These are phyloP conservation scores for Epichloe sp. DNA, from an alignment of 2,329 filamentous ascomycete genomes.

Conservation along the genomic window DNA sequence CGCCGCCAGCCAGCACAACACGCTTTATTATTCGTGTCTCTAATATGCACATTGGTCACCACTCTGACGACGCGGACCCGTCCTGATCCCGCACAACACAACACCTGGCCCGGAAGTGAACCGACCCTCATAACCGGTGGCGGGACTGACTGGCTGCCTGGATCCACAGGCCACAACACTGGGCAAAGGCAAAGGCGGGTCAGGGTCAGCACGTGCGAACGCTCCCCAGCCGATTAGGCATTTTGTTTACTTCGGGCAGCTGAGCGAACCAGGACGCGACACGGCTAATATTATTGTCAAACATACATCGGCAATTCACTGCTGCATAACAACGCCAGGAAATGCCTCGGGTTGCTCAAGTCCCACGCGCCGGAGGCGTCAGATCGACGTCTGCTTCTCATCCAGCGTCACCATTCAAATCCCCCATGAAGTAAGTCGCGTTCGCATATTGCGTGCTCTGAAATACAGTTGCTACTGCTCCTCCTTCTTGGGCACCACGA, in stretches of 20 bases:
- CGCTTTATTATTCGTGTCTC: background rate
- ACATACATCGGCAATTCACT: slow-evolving; percentile 3
- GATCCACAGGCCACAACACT: slow-evolving; percentile 1
- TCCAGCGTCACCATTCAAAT: slow-evolving; percentile 41
- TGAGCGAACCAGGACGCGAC: slow-evolving; percentile 7
- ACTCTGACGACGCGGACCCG: too few relatives aligned
- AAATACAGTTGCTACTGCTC: background rate
- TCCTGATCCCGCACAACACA: background rate
- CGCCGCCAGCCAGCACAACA: background rate
- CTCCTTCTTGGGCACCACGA: background rate
- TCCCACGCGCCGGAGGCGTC: slow-evolving; percentile 34
- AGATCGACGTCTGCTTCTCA: slow-evolving; percentile 34
- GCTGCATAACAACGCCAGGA: slow-evolving; percentile 11
- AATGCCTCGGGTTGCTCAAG: slow-evolving; percentile 48
- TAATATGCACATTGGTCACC: too few relatives aligned
- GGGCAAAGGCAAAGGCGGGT: background rate
- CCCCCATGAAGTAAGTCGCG: slow-evolving; percentile 40
- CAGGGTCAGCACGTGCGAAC: background rate
- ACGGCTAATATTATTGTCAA: background rate
- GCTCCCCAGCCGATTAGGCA: slow-evolving; percentile 3
- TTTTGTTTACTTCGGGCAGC: slow-evolving; percentile 9
- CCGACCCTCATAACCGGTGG: too few relatives aligned
- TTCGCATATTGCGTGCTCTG: background rate
- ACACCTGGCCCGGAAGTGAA: background rate
- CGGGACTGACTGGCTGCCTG: background rate